phyloP scores from a whole-genome alignment of 257 asterid species.

The Solanum etuberosum region DNA sequence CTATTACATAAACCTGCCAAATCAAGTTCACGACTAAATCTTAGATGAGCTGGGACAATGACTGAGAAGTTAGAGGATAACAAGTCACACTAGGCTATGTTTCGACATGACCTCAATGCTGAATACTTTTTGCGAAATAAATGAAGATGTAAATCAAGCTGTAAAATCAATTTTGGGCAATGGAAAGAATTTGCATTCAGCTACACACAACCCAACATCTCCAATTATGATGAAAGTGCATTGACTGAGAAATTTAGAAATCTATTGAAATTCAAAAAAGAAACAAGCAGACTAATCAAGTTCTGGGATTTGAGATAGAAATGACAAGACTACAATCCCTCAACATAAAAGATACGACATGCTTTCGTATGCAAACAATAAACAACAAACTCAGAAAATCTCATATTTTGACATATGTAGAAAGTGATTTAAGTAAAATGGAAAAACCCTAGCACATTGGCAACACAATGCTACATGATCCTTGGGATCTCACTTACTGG shows the following conservation, averaged over 20 bases:
- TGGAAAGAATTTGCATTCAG: not conserved
- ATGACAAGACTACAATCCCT: not conserved
- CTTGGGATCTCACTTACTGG: not conserved
- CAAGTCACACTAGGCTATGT: not conserved
- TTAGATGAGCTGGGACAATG: not conserved
- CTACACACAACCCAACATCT: not conserved
- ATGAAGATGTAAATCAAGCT: not conserved
- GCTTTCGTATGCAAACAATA: not conserved
- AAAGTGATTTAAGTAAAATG: not conserved
- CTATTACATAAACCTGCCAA: conserved; percentile 84
- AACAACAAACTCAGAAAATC: not conserved
- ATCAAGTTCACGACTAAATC: not conserved
- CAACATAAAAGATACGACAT: not conserved
- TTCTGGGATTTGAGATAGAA: not conserved
- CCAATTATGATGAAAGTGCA: not conserved
- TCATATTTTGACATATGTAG: not conserved
- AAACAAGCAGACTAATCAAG: not conserved
- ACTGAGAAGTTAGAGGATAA: not conserved
- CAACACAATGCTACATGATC: not conserved
- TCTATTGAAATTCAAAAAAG: not conserved
- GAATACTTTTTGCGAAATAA: not conserved
- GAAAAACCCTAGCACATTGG: not conserved
- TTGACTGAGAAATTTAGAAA: not conserved
- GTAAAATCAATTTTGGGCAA: not conserved
- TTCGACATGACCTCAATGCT: not conserved